These are phyloP conservation scores for Talaromyces sp. DNA, from an alignment of 2,329 filamentous ascomycete genomes.

Conservation along the genomic window DNA sequence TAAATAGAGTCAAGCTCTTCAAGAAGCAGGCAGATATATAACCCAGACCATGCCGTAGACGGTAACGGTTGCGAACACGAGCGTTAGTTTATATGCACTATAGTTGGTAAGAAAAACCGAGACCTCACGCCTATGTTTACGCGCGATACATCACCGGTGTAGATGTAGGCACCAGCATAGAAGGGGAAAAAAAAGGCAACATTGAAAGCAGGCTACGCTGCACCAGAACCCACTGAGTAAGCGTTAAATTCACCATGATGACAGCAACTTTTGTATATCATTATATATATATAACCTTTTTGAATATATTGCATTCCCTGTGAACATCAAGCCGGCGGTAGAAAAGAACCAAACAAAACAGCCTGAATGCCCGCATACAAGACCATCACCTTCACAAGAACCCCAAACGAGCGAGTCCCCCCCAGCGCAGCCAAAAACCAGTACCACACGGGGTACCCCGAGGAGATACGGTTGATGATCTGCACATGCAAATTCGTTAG, in stretches of 20 bases:
- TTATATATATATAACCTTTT: neutral
- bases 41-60: neutral
- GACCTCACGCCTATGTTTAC: too few relatives aligned
- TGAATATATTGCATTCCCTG: too few relatives aligned
- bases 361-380: constrained; percentile 81
- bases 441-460: constrained; percentile 86
- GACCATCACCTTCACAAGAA: constrained; percentile 62
- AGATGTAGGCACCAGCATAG: neutral
- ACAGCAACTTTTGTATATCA: neutral
- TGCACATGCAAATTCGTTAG: constrained; percentile 85
- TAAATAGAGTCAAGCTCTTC: neutral
- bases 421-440: constrained; percentile 61
- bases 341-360: constrained; percentile 78
- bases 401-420: constrained; percentile 15
- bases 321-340: constrained; percentile 64
- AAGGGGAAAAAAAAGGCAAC: neutral
- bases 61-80: neutral
- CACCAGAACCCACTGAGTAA: neutral
- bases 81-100: neutral
- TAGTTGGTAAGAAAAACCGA: neutral
- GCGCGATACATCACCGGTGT: neutral
- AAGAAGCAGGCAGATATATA: neutral
- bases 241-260: neutral
- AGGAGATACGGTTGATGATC: constrained; percentile 83
- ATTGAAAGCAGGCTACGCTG: neutral